phyloP scores from a whole-genome alignment of 768 basidiomycete genomes.

The Lactifluus volemus region DNA sequence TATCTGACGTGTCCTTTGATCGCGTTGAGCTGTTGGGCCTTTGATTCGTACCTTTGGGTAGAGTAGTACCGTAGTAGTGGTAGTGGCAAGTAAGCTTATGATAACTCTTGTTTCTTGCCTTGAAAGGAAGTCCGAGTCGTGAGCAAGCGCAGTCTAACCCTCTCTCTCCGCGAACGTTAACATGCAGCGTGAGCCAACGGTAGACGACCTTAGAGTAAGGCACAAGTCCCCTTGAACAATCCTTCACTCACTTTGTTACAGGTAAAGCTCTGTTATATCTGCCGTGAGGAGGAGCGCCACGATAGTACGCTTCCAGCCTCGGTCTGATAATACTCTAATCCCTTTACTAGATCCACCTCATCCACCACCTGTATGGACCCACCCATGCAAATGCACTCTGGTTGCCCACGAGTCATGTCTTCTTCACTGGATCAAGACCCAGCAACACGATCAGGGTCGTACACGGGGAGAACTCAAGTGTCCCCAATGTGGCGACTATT shows the following conservation, averaged over 20 bases:
- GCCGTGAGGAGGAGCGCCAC: slow-evolving; percentile 59
- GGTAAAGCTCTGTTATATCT: slow-evolving; percentile 77
- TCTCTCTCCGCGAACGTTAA: too few species aligned
- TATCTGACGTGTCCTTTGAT: not conserved
- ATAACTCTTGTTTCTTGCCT: too few species aligned
- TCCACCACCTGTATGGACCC: slow-evolving; percentile 57
- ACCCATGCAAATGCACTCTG: slow-evolving; percentile 74
- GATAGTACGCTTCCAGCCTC: slow-evolving; percentile 28
- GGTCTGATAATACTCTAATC: not conserved
- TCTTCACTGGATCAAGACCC: slow-evolving; percentile 68
- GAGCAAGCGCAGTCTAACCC: too few species aligned
- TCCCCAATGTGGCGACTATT: slow-evolving; percentile 62
- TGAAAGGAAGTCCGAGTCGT: too few species aligned
- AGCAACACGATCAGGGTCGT: slow-evolving; percentile 47
- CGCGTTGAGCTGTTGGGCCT: not conserved
- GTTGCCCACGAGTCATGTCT: slow-evolving; percentile 76
- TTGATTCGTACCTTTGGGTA: slow-evolving; percentile 8
- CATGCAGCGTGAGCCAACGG: slow-evolving; percentile 22
- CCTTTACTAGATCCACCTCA: slow-evolving; percentile 33
- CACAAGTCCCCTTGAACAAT: not conserved
- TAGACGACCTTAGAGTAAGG: slow-evolving; percentile 27
- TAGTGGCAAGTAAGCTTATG: too few species aligned
- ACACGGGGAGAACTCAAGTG: slow-evolving; percentile 65
- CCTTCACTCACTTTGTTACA: slow-evolving; percentile 13
- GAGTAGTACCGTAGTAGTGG: not conserved